These are phyloP conservation scores for Parafenestella ontariensis DNA, from an alignment of 2,329 filamentous ascomycete species.

Conservation along the genomic window DNA sequence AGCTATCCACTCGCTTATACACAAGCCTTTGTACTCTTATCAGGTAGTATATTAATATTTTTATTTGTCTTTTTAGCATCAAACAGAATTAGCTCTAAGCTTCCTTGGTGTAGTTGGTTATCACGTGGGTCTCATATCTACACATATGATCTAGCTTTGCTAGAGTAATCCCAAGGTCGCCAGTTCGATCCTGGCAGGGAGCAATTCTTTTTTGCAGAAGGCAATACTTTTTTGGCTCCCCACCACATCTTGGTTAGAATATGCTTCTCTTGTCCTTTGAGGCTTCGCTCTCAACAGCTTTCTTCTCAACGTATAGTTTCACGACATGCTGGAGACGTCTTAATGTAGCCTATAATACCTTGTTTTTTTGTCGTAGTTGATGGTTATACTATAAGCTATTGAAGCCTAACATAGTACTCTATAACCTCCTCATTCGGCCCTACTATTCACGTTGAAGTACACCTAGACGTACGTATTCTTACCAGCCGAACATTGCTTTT, in stretches of 20 bases:
- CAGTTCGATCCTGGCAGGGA: conserved; percentile 24
- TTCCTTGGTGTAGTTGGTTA: conserved; percentile 24
- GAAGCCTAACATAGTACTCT: too few relatives aligned
- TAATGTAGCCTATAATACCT: too few relatives aligned
- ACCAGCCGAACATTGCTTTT: neutral
- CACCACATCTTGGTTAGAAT: too few relatives aligned
- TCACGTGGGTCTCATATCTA: conserved; percentile 23
- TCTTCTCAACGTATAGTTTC: neutral
- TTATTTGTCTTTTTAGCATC: neutral
- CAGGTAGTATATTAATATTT: neutral
- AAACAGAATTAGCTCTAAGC: neutral
- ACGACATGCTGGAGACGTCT: neutral
- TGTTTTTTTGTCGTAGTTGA: too few relatives aligned
- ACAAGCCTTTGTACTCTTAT: neutral
- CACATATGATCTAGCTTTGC: conserved; percentile 10
- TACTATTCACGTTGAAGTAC: too few relatives aligned
- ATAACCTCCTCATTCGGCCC: too few relatives aligned
- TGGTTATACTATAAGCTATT: too few relatives aligned
- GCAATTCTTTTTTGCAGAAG: conserved; percentile 8
- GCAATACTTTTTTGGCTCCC: neutral
- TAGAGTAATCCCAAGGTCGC: conserved; percentile 21
- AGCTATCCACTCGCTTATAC: neutral
- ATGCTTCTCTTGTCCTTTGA: neutral
- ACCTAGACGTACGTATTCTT: too few relatives aligned
- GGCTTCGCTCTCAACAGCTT: neutral